Base-by-base conservation (phyloP, 1,139 yeast species). In the Scheffersomyces stambukii region DNA sequence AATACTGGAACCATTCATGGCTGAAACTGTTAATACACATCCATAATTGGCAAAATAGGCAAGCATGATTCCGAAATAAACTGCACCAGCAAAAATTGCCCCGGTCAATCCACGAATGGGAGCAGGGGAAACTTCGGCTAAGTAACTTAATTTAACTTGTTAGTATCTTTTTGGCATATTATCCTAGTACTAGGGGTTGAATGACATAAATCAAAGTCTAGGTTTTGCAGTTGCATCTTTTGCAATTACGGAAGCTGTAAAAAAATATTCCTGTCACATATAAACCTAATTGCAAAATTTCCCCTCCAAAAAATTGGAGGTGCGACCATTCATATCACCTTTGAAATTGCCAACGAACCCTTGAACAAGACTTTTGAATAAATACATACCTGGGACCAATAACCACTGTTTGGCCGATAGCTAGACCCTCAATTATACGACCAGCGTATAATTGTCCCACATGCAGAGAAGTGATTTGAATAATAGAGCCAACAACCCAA, bases 401-500 rank as follows among this genome's bases (percentile, higher is more conserved):
- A 13, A 77, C 70, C 7, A 75, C 64, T 9, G 79, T 72, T 42
- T 73, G 73, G 8, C 81, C 81, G 28, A 75, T 57, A 6, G 76
- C 77, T 18, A 74, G 48, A 9, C 78, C 77, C 42, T 74, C 77
- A 26, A 75, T 52, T 21, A 74, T 52, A 36, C 80, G 56, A 15
- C 80, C 81, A 23, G 73, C 75, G 34, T 68, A 69, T 28, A 72
- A 51, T 45, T 71, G 78, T 12, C 75, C 77, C 17, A 70, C 55
- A 11, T 41, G 28, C 27, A 43, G 45, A 9, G 75, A 49, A 14
- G 78, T 59, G 18, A 70, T 52, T 50, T 75, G 78, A 29, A 75
- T 65, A 28, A 66, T 52, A 7, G 65, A 71, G 27, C 67, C 71
- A 19, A 65, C 47, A 7, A 70, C 45, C 79, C 77, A 73, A 25